phyloP scores from a whole-genome alignment of 2,329 filamentous ascomycete species.

The Colletotrichum paranaense region DNA sequence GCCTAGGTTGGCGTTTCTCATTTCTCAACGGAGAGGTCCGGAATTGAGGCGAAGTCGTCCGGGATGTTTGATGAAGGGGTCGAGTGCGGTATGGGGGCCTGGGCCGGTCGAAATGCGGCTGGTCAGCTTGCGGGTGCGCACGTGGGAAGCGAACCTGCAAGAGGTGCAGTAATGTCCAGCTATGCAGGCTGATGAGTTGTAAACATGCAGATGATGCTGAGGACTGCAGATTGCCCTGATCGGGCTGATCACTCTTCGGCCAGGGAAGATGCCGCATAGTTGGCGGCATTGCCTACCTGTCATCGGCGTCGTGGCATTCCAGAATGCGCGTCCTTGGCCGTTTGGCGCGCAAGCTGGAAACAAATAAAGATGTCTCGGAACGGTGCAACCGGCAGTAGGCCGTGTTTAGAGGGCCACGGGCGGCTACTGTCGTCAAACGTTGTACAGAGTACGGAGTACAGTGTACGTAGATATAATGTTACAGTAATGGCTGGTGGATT shows the following conservation, averaged over 20 bases:
- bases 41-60: conserved; percentile 15
- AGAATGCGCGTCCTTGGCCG: neutral
- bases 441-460: neutral
- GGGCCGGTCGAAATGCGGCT: conserved; percentile 20
- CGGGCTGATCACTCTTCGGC: neutral
- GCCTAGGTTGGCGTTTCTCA: neutral
- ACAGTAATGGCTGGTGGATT: conserved; percentile 4
- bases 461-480: neutral
- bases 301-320: conserved; percentile 11
- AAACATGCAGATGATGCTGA: neutral
- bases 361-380: neutral
- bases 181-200: conserved; percentile 12
- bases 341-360: neutral
- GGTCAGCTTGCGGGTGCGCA: conserved; percentile 16
- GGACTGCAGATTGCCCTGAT: neutral
- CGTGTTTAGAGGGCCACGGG: neutral
- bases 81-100: conserved; percentile 17
- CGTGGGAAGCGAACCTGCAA: conserved; percentile 16
- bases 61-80: conserved; percentile 30
- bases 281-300: neutral
- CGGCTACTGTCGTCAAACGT: conserved; percentile 4
- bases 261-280: neutral
- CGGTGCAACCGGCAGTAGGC: conserved; percentile 4
- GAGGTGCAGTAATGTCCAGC: conserved; percentile 18
- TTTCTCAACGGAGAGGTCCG: conserved; percentile 19